These are phyloP conservation scores for Entrophospora sp. DNA, from an alignment of 192 early-diverging fungal species.

Conservation along the genomic window DNA sequence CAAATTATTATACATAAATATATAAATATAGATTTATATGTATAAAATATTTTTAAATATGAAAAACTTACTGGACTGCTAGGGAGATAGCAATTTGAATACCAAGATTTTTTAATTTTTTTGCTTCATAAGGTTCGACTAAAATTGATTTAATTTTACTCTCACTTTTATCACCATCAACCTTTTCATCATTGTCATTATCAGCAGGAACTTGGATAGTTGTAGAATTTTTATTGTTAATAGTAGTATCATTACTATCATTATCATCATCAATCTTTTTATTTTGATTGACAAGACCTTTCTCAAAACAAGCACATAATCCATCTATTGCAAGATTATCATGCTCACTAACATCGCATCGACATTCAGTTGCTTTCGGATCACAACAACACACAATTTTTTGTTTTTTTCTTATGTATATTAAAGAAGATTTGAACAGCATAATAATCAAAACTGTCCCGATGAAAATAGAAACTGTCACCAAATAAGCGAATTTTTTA, in stretches of 20 bases:
- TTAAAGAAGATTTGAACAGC: not conserved
- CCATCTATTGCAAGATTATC: too few species aligned
- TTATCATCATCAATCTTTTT: too few species aligned
- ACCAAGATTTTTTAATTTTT: not conserved
- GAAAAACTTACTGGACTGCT: constrained; percentile 9
- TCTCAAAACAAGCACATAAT: too few species aligned
- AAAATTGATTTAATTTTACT: not conserved
- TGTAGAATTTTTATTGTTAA: too few species aligned
- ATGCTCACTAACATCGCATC: too few species aligned
- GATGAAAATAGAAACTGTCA: constrained; percentile 1
- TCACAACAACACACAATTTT: too few species aligned
- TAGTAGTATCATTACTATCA: too few species aligned
- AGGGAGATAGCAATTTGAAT: constrained; percentile 5
- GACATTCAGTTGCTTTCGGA: not conserved
- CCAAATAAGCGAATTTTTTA: not conserved
- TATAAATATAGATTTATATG: not conserved
- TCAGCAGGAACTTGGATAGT: too few species aligned
- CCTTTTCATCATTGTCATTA: not conserved
- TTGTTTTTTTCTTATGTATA: not conserved
- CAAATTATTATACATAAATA: not conserved
- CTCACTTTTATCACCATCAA: not conserved
- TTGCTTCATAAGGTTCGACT: not conserved
- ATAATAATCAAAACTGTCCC: not conserved
- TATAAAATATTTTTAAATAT: not conserved
- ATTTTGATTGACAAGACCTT: too few species aligned